phyloP scores from a whole-genome alignment of 2,329 filamentous ascomycete genomes.

The Zymoseptoria pseudotritici region DNA sequence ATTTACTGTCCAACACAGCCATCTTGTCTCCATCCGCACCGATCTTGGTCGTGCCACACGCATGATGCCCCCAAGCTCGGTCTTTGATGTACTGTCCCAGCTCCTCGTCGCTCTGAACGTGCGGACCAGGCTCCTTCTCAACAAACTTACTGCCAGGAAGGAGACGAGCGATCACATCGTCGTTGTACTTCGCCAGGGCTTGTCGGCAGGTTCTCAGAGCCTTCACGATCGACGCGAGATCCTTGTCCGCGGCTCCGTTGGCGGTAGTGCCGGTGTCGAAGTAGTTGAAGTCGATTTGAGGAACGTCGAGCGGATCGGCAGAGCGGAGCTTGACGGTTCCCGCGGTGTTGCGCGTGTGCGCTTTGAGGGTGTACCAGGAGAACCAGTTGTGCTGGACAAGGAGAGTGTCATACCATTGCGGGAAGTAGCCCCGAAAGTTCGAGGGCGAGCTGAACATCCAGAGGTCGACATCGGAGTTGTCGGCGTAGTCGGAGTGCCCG shows the following conservation, averaged over 20 bases:
- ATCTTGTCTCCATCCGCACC: constrained; percentile 31
- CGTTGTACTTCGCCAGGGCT: constrained; percentile 7
- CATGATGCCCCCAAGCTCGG: constrained; percentile 49
- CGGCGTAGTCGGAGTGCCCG: constrained; percentile 31
- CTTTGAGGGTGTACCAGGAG: constrained; percentile 50
- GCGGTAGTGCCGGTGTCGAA: constrained; percentile 41
- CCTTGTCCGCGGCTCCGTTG: constrained; percentile 32
- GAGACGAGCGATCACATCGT: constrained; percentile 3
- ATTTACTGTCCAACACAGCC: constrained; percentile 13
- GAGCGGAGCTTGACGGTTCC: constrained; percentile 57
- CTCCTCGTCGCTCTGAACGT: constrained; percentile 36
- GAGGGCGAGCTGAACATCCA: constrained; percentile 50
- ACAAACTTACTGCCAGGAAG: constrained; percentile 14
- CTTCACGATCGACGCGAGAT: constrained; percentile 49
- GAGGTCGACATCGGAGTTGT: constrained; percentile 43
- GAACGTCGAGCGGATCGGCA: constrained; percentile 55
- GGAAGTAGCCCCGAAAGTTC: constrained; percentile 50
- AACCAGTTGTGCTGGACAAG: constrained; percentile 40
- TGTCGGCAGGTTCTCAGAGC: constrained; percentile 21
- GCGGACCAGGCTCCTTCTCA: constrained; percentile 36
- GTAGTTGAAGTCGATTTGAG: constrained; percentile 57
- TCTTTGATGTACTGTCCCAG: constrained; percentile 41
- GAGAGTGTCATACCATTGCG: constrained; percentile 43
- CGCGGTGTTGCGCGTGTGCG: constrained; percentile 53
- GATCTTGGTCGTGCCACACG: constrained; percentile 48